Percentiles rank a stretch among this genome's conserved stretches.
Evolutionary conservation across 2,329 filamentous ascomycete genomes (phyloP).

Genomic region (Thyridium curvatum): DNA sequence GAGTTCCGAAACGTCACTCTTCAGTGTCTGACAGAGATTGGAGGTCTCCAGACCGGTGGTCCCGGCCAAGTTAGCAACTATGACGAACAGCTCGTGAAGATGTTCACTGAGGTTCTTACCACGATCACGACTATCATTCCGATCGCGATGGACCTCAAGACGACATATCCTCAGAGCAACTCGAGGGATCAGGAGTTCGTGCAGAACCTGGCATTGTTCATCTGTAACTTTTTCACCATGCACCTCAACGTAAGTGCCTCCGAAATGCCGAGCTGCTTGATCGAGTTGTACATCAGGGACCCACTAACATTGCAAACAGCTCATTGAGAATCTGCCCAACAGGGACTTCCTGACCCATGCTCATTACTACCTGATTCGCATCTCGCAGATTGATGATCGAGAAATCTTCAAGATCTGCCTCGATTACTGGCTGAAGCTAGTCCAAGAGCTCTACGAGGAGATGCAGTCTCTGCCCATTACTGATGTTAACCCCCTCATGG

Average conservation of each 20-base stretch:
- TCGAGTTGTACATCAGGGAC: constrained; percentile 9
- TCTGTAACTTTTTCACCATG: constrained; percentile 94
- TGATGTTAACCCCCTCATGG: constrained; percentile 78
- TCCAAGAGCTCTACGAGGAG: constrained; percentile 96
- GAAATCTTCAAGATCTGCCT: constrained; percentile 99
- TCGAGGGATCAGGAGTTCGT: constrained; percentile 95
- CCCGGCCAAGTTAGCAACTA: constrained; percentile 65
- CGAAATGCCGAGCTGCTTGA: background rate
- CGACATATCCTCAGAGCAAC: constrained; percentile 87
- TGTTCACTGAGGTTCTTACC: constrained; percentile 96
- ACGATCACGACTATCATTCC: constrained; percentile 93
- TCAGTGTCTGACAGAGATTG: constrained; percentile 96
- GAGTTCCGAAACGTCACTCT: constrained; percentile 96
- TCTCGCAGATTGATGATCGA: constrained; percentile 96
- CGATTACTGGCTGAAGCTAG: constrained; percentile 98
- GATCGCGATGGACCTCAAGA: constrained; percentile 80
- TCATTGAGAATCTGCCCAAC: constrained; percentile 95
- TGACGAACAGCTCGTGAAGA: constrained; percentile 91
- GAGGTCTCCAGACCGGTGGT: constrained; percentile 77
- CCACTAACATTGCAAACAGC: constrained; percentile 36
- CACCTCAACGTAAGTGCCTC: constrained; percentile 65
- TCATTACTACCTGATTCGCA: constrained; percentile 96
- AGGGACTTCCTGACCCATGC: constrained; percentile 91
- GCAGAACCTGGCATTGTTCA: constrained; percentile 89
- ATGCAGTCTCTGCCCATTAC: constrained; percentile 95